phyloP scores from a whole-genome alignment of 164 flowering plant genomes.

The Amborella trichopoda region DNA sequence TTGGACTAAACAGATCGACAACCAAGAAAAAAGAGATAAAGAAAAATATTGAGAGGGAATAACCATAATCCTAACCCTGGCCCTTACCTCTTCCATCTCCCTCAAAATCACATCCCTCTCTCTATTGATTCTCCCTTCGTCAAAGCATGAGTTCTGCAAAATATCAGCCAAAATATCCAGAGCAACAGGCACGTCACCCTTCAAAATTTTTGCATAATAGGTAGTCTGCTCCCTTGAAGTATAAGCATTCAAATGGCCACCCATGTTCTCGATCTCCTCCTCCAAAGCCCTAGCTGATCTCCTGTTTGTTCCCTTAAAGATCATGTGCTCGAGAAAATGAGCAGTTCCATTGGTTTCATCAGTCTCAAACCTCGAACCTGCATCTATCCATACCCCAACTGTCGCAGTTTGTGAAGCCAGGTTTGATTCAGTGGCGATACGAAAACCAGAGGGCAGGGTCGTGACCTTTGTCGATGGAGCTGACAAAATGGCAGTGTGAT shows the following conservation, averaged over 20 bases:
- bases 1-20: not conserved
- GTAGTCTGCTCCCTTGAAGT: constrained; percentile 49
- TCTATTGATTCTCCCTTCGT: constrained; percentile 19
- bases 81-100: constrained; percentile 34
- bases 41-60: no score
- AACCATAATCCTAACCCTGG: no score
- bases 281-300: constrained; percentile 24
- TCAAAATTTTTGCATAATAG: constrained; percentile 31
- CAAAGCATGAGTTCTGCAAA: constrained; percentile 34
- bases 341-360: constrained; percentile 47
- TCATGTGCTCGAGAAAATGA: constrained; percentile 45
- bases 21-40: no score
- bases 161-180: constrained; percentile 34
- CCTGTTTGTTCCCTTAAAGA: constrained; percentile 39
- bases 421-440: constrained; percentile 40
- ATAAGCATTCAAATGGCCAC: constrained; percentile 41
- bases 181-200: constrained; percentile 21
- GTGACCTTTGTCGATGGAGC: constrained; percentile 35
- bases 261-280: constrained; percentile 51
- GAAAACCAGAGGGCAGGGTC: constrained; percentile 37
- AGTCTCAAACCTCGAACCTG: constrained; percentile 37
- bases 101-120: constrained; percentile 36
- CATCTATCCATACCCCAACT: constrained; percentile 48
- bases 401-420: constrained; percentile 31
- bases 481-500: constrained; percentile 27